Conservation (phyloP, 768 basidiomycete genomes). For the Boletus sp. region DNA sequence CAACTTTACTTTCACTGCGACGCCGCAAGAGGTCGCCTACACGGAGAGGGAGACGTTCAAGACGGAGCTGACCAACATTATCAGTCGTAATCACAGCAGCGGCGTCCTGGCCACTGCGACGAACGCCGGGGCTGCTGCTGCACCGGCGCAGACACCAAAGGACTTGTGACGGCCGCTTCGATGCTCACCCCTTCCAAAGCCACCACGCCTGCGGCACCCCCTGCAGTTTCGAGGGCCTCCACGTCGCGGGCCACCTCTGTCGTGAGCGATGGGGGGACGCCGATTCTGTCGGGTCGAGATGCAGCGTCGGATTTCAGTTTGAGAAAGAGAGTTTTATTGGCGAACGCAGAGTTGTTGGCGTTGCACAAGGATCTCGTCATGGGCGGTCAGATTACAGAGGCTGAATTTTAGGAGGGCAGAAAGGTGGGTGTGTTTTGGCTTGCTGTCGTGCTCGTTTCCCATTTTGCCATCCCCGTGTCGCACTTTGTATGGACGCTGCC, state of each 20-base stretch:
- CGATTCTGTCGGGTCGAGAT: slow-evolving; percentile 56
- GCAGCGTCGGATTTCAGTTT: slow-evolving; percentile 68
- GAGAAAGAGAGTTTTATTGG: slow-evolving; percentile 75
- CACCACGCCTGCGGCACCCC: slow-evolving; percentile 30
- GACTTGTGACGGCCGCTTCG: slow-evolving; percentile 19
- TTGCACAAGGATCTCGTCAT: slow-evolving; percentile 82
- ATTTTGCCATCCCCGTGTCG: too few species aligned
- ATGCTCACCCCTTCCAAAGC: slow-evolving; percentile 22
- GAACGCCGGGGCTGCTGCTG: too few species aligned
- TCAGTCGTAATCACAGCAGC: too few species aligned
- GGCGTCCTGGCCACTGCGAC: too few species aligned
- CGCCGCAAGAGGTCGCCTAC: slow-evolving; percentile 56
- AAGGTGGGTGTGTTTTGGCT: too few species aligned
- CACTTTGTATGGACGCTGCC: too few species aligned
- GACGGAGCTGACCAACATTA: too few species aligned
- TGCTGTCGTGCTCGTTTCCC: too few species aligned
- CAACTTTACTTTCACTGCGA: slow-evolving; percentile 77
- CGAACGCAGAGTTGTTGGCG: slow-evolving; percentile 71
- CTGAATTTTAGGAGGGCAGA: too few species aligned
- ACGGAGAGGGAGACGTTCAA: slow-evolving; percentile 79
- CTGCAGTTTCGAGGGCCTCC: slow-evolving; percentile 41
- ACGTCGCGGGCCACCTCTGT: slow-evolving; percentile 65
- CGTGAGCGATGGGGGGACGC: slow-evolving; percentile 50
- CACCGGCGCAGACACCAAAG: slow-evolving; percentile 25
- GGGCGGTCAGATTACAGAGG: too few species aligned